phyloP scores from a whole-genome alignment of 345 rosid genomes.

The Pistacia vera region DNA sequence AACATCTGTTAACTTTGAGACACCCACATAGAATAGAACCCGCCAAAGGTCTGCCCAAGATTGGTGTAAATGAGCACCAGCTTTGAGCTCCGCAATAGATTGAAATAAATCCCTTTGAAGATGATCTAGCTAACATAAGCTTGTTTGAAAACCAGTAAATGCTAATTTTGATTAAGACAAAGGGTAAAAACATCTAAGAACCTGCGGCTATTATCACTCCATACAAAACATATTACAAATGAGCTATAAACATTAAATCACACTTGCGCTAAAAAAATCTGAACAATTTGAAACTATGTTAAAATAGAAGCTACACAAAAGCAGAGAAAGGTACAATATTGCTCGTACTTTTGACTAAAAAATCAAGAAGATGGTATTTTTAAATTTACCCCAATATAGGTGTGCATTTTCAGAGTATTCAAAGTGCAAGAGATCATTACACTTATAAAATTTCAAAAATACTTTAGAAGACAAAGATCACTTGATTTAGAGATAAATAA shows the following conservation, averaged over 20 bases:
- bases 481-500: background rate
- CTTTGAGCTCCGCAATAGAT: conserved; percentile 71
- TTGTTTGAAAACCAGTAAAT: conserved; percentile 74
- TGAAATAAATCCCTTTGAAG: conserved; percentile 69
- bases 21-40: conserved; percentile 39
- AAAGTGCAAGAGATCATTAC: background rate
- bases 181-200: conserved; percentile 77
- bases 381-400: too few relatives aligned
- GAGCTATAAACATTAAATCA: background rate
- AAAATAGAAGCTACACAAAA: background rate
- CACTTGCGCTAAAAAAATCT: background rate
- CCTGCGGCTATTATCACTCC: conserved; percentile 63
- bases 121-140: conserved; percentile 58
- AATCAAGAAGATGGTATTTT: background rate
- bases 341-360: background rate
- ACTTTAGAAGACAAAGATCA: background rate
- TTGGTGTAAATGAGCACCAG: conserved; percentile 39
- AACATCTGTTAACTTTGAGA: conserved; percentile 29
- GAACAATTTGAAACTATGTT: background rate
- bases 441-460: background rate
- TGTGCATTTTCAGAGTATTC: background rate
- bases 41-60: conserved; percentile 25
- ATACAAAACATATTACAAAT: conserved; percentile 18
- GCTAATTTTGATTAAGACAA: conserved; percentile 69
- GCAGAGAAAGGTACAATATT: conserved; percentile 12